Evolutionary conservation across 2,329 filamentous ascomycete species (phyloP), one percentile per base, ranked within the genome.

Genomic region (Didymella sp.): DNA sequence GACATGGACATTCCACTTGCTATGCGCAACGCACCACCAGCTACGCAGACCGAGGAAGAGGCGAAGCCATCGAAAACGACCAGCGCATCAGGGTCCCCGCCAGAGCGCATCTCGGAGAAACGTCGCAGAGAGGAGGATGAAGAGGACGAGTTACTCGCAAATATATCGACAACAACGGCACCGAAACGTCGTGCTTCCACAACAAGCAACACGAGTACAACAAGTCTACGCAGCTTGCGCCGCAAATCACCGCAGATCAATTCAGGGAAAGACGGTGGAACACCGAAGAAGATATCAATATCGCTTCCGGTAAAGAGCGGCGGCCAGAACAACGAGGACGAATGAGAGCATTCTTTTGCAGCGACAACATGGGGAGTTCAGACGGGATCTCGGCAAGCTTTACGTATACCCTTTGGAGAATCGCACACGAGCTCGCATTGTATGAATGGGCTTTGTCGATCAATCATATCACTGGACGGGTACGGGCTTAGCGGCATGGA

Each of bases 101-200:
- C 88, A 0, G 92, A 96, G 75, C 85, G 91, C 51, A 78, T 96
- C 17, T 89, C 92, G 0, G 91, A 96, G 74, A 98, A 98, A 77
- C 89, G 94, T 44, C 86, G 94, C 44, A 86, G 95, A 67, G 93
- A 96, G 72, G 94, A 97, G 55, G 92, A 96, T 60, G 94, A 97
- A 42, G 93, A 96, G 53, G 93, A 97, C 63, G 91, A 94, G 70
- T 79, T 75, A 12, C 63, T 98, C n/a, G 87, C 88, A 51, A 96
- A 95, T 77, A 82, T 97, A 67, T 87, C 91, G 15, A 70, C 72
- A 17, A 69, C 71, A n/a, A 70, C 76, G 44, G 72, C 72, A 12
- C 79, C 79, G 49, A 78, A 81, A 56, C 73, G 81, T 27, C 81
- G 77, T 51, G 78, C 73, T 37, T 75, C 74, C 6, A 60, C 68